Conservation (phyloP, 202 grass and related monocot genomes). For the Eragrostis tef region DNA sequence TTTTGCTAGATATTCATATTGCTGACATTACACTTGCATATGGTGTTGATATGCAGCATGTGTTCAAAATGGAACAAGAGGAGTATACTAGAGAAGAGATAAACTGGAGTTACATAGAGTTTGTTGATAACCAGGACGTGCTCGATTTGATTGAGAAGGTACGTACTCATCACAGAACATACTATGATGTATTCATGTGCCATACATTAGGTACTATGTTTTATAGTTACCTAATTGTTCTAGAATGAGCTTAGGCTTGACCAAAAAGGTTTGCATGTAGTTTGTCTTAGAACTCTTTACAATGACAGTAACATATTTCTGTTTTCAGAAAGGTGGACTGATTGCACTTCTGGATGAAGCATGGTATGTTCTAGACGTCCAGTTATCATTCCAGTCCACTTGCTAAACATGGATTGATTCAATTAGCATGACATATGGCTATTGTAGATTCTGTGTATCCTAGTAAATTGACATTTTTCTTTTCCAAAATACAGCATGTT, state of each 20-base stretch:
- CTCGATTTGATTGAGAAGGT: constrained; percentile 99
- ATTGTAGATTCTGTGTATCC: constrained; percentile 33
- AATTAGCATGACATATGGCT: constrained; percentile 24
- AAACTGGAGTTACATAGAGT: constrained; percentile 99
- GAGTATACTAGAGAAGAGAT: constrained; percentile 99
- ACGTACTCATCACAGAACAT: constrained; percentile 24
- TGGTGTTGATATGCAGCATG: constrained; percentile 71
- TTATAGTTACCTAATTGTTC: constrained; percentile 27
- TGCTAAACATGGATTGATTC: constrained; percentile 36
- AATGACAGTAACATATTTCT: constrained; percentile 48
- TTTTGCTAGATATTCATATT: constrained; percentile 45
- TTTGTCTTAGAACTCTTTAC: constrained; percentile 31
- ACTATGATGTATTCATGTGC: constrained; percentile 5
- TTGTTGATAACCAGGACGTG: constrained; percentile 99
- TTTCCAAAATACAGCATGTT: constrained; percentile 82
- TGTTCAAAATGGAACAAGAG: constrained; percentile 99
- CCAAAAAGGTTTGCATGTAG: constrained; percentile 31
- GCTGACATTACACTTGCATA: constrained; percentile 42
- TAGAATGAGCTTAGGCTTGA: constrained; percentile 23
- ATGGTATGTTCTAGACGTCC: constrained; percentile 70
- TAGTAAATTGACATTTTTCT: constrained; percentile 46
- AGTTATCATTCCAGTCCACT: constrained; percentile 35
- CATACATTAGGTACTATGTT: constrained; percentile 11
- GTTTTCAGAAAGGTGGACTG: constrained; percentile 97
- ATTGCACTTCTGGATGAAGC: constrained; percentile 99